Base-by-base conservation (phyloP, 2,329 filamentous ascomycete species). In the Magnaporthales sp. region DNA sequence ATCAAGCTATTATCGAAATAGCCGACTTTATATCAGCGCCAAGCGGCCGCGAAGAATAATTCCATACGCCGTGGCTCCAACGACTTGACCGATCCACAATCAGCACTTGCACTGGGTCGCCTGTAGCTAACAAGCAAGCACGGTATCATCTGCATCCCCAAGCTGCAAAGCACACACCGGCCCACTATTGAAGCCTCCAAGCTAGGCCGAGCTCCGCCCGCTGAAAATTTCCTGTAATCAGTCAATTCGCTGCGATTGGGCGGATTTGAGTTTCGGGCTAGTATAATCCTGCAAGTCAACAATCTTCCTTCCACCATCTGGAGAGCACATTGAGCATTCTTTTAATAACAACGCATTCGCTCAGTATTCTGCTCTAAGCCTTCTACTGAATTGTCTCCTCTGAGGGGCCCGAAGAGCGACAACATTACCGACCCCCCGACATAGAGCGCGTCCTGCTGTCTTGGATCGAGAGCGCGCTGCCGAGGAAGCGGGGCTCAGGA, bases 371-470 rank as follows among this genome's bases (percentile, higher is more conserved):
- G 32, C 38, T 46, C 38, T 46, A 46, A 7, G 15, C 15, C 38
- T 19, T 46, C 38, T 46, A 8, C n/a, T 46, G 15, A 46, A 19
- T 46, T 46, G 38, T 46, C 38, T 46, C 38, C 8, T 46, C 15
- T 7, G 38, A 46, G 38, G 38, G 38, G 38, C 38, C 38, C 38
- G 19, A 46, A 46, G 15, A 46, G 15, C 38, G 38, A 46, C 38
- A 46, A 46, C 38, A 46, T n/a, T 7, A 46, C 38, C 19, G 1
- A 46, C 38, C n/a, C 38, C 38, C 15, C 38, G 38, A 46, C 6
- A 46, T n/a, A 46, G 15, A 46, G 38, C 38, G 38, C 38, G 38
- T 60, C 62, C 66, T 63, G 60, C 63, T 29, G 27, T 63, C 62
- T 61, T 30, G 30, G 30, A 29, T 32, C 32, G 62, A 32, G 30